Evolutionary conservation across 495 filamentous ascomycete species (phyloP).

Genomic region (Penicillium diatomitis): DNA sequence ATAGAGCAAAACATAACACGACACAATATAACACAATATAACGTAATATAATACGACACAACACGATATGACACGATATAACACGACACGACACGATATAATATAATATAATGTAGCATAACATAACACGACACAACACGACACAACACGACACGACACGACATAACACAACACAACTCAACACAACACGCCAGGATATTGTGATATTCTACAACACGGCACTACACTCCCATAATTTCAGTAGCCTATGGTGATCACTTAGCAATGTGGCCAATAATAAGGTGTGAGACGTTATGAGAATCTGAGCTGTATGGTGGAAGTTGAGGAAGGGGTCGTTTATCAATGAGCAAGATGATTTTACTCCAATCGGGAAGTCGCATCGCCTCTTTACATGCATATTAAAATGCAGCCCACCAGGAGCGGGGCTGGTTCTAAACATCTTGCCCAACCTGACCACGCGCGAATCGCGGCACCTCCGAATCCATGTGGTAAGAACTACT

Average conservation of each 20-base stretch:
- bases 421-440: no score
- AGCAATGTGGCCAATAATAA: background rate
- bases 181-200: background rate
- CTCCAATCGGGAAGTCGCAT: no score
- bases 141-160: background rate
- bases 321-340: no score
- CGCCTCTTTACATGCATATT: no score
- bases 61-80: background rate
- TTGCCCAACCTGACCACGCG: no score
- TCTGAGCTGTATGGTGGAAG: no score
- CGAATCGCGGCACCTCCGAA: no score
- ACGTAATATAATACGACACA: background rate
- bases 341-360: no score
- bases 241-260: background rate
- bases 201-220: background rate
- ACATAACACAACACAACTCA: background rate
- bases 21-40: background rate
- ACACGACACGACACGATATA: background rate
- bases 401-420: no score
- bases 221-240: background rate
- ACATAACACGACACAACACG: background rate
- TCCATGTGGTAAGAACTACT: no score
- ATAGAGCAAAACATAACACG: background rate
- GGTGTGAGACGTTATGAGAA: background rate
- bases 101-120: background rate